phyloP scores from a whole-genome alignment of 306 rosid species.

The Prunus mira region DNA sequence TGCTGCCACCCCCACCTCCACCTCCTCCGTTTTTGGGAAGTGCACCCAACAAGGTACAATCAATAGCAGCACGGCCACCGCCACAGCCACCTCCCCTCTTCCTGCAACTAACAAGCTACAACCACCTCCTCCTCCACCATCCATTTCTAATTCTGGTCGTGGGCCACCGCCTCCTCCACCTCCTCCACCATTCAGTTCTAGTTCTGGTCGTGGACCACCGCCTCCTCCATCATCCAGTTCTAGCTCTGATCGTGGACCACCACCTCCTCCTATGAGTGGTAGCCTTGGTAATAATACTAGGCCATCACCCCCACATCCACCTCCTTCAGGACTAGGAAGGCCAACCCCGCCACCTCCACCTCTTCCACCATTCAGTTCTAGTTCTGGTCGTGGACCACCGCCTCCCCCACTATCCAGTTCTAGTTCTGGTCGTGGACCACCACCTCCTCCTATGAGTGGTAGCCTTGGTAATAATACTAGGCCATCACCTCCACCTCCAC shows the following conservation, averaged over 20 bases:
- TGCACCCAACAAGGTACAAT: constrained; percentile 1
- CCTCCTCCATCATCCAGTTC: constrained; percentile 41
- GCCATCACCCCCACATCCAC: constrained; percentile 24
- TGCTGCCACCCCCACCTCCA: constrained; percentile 20
- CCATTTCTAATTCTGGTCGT: constrained; percentile 4
- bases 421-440: not conserved
- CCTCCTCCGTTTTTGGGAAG: constrained; percentile 15
- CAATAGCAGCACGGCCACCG: not conserved
- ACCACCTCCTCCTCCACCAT: constrained; percentile 19
- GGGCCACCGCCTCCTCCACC: not conserved
- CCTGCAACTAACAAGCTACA: not conserved
- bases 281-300: not conserved
- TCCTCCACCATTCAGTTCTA: not conserved
- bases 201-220: constrained; percentile 10
- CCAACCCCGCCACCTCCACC: constrained; percentile 36
- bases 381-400: not conserved
- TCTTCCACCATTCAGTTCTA: constrained; percentile 15
- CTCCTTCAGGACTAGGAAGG: constrained; percentile 32
- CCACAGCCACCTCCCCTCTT: constrained; percentile 17
- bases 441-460: constrained; percentile 34
- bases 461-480: not conserved
- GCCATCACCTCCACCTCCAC: constrained; percentile 49
- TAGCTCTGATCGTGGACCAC: not conserved
- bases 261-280: constrained; percentile 16
- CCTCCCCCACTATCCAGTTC: constrained; percentile 28